Evolutionary conservation across 768 basidiomycete species (phyloP), one percentile per base, ranked within the genome.

Genomic region (Boletus pseudo-olivaceus): DNA sequence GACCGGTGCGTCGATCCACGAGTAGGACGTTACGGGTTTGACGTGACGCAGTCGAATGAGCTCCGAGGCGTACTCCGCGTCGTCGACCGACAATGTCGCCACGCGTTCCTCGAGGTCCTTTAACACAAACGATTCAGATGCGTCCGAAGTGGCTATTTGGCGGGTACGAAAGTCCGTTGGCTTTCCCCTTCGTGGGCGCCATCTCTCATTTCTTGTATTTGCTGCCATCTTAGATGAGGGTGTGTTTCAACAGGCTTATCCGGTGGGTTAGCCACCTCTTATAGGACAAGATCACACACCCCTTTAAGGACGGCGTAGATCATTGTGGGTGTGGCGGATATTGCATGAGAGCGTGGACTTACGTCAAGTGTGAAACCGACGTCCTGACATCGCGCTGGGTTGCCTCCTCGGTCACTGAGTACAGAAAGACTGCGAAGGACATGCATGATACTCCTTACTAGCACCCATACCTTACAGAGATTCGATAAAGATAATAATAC

Each of bases 21-120:
- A 79, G 63, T 84, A 84, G 0, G 82, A 83, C 3, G 78, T 78
- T 38, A 79, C 59, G 20, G 70, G 75, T 32, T 71, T 64, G 27
- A 81, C 56, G 65, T 84, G 62, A 10, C 61, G 65, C 29, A 79
- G 70, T 20, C 62, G 56, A 15, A 76, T 66, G 30, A 49, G 39
- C 32, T 68, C 63, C 11, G 63, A 61, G n/a, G 56, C 35, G 15
- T 53, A 32, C n/a, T 29, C 38, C 7, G 26, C 23, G 19, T 32
- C 10, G 39, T 65, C 60, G 29, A 35, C 14, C 3, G 60, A 57
- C 46, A 69, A 34, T n/a, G 57, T 63, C 45, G 51, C 20, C 34
- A 69, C 48, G 3, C 42, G 43, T 42, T 58, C 40, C 43, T 59
- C 53, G 23, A 65, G 58, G 35, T 69, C 68, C 52, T 61, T 57